These are phyloP conservation scores for Actinomortierella ambigua DNA, from an alignment of 371 early-diverging fungal genomes.

Conservation along the genomic window DNA sequence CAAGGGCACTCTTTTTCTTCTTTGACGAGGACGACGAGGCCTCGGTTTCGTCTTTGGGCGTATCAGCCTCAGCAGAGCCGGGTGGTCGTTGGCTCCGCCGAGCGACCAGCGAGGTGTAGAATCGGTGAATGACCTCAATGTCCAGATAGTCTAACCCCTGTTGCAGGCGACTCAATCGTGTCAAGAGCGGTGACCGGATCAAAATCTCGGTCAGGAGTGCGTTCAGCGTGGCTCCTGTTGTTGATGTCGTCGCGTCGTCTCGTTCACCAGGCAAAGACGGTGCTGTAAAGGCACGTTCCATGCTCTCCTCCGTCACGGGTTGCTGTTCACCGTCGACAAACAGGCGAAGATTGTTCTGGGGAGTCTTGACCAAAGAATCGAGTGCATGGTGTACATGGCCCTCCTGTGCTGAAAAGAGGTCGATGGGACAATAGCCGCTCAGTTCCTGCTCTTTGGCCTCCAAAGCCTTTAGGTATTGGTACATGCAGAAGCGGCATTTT, in stretches of 20 bases:
- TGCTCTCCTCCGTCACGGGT: conserved; percentile 5
- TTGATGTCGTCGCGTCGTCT: background rate
- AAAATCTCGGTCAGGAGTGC: conserved; percentile 25
- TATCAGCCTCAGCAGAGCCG: too few relatives aligned
- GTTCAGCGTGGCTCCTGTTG: background rate
- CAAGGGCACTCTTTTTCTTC: background rate
- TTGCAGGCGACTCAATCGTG: conserved; percentile 29
- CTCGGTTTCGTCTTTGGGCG: too few relatives aligned
- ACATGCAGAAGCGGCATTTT: conserved; percentile 45
- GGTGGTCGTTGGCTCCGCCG: background rate
- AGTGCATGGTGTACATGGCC: conserved; percentile 22
- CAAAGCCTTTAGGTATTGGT: conserved; percentile 23
- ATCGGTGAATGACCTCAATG: conserved; percentile 22
- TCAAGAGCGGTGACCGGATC: conserved; percentile 21
- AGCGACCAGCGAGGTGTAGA: conserved; percentile 12
- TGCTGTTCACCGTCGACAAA: conserved; percentile 29
- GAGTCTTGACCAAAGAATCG: conserved; percentile 19
- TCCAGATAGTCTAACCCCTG: conserved; percentile 33
- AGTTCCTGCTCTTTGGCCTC: conserved; percentile 10
- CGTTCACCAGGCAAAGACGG: background rate
- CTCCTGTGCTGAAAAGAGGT: conserved; percentile 27
- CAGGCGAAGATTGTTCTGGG: conserved; percentile 39
- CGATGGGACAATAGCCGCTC: conserved; percentile 38
- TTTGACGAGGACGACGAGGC: too few relatives aligned
- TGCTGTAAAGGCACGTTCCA: conserved; percentile 2